Percentiles rank a stretch among this genome's conserved stretches.
Conservation (phyloP, 495 filamentous ascomycete genomes). For the Podospora comata region DNA sequence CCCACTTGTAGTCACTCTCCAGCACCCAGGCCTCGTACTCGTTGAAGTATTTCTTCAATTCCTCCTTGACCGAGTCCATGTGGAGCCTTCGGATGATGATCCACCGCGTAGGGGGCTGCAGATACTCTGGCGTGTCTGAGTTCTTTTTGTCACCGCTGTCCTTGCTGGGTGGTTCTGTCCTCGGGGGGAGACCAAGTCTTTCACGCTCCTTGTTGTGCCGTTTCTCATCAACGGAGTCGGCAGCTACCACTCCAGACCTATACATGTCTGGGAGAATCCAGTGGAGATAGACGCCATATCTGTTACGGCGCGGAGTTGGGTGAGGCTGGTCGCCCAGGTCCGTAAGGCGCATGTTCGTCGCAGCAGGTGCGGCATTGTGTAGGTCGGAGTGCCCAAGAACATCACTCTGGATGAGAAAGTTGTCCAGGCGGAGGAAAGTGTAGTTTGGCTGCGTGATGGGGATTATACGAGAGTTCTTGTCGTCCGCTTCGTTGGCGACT, state of each 20-base stretch:
- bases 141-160: neutral
- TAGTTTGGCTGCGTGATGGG: too few species aligned
- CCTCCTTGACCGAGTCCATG: constrained; percentile 15
- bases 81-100: constrained; percentile 41
- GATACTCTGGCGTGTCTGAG: constrained; percentile 29
- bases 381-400: constrained; percentile 44
- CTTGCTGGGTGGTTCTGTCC: too few species aligned
- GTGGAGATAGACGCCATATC: constrained; percentile 52
- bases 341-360: constrained; percentile 42
- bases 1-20: constrained; percentile 42
- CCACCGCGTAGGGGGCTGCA: constrained; percentile 40
- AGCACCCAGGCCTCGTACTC: constrained; percentile 42
- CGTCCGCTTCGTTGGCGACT: constrained; percentile 3
- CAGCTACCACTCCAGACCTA: constrained; percentile 30
- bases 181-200: too few species aligned
- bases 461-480: constrained; percentile 46
- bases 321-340: constrained; percentile 36
- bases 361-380: constrained; percentile 36
- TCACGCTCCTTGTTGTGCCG: too few species aligned
- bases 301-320: constrained; percentile 19
- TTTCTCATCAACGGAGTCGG: neutral
- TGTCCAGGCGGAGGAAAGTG: too few species aligned
- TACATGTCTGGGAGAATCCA: constrained; percentile 51
- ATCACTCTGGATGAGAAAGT: constrained; percentile 39
- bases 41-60: constrained; percentile 12